Conservation (phyloP, 116 monocot genomes). For the Papilionanthe hybrid region DNA sequence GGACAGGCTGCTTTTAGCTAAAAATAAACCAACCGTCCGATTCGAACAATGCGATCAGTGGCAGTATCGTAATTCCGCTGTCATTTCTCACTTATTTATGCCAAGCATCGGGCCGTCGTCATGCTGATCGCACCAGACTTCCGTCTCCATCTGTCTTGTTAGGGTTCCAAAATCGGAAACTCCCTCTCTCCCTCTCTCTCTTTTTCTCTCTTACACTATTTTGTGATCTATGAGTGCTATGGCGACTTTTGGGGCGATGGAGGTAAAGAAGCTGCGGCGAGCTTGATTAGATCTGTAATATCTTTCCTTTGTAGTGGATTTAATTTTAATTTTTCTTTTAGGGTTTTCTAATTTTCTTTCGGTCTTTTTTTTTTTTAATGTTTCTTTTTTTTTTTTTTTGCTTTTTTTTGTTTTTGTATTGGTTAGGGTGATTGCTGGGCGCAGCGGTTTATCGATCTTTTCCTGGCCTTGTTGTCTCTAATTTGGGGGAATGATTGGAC, state of each 20-base stretch:
- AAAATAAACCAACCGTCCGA: neutral
- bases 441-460: conserved; percentile 44
- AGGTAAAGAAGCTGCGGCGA: neutral
- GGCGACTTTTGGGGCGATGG: neutral
- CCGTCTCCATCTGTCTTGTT: neutral
- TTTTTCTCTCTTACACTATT: neutral
- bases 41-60: neutral
- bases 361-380: no score
- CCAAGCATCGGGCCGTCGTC: neutral
- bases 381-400: no score
- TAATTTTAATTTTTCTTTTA: neutral
- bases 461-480: conserved; percentile 27
- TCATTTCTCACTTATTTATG: neutral
- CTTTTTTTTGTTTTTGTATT: no score
- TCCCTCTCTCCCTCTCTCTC: neutral
- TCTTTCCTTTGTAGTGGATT: neutral
- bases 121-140: neutral
- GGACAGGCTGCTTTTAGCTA: neutral
- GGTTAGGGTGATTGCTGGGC: conserved; percentile 16
- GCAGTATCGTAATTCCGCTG: neutral
- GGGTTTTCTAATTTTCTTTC: neutral
- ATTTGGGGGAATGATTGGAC: neutral
- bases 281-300: neutral
- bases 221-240: neutral
- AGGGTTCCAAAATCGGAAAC: neutral